A percentile compares a stretch with the other conserved stretches of the same genome.
These are phyloP conservation scores for Hydnomerulius pinastri DNA, from an alignment of 768 basidiomycete species.

Conservation along the genomic window DNA sequence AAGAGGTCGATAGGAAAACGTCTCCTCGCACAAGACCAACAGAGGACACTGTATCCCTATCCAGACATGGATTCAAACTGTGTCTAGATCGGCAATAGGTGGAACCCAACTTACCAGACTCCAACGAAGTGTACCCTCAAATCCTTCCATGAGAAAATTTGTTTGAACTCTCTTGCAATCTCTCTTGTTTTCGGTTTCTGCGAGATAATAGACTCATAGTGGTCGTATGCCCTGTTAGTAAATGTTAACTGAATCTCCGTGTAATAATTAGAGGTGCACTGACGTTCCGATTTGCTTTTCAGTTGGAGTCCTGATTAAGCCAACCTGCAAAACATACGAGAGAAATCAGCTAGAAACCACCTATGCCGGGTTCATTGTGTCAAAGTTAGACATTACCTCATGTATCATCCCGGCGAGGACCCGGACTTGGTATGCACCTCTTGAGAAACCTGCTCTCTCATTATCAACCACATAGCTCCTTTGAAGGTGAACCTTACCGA, in stretches of 20 bases:
- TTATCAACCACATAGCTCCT: not conserved
- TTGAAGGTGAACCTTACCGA: slow-evolving; percentile 21
- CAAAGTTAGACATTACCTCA: slow-evolving; percentile 20
- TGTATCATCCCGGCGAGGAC: slow-evolving; percentile 41
- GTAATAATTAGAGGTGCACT: not conserved
- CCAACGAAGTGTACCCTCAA: slow-evolving; percentile 53
- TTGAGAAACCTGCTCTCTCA: slow-evolving; percentile 36
- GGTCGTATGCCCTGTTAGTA: slow-evolving; percentile 14
- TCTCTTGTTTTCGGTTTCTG: slow-evolving; percentile 16
- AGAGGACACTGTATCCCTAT: slow-evolving; percentile 66
- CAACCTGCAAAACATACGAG: slow-evolving; percentile 24
- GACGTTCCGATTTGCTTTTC: slow-evolving; percentile 28
- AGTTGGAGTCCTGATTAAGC: slow-evolving; percentile 28
- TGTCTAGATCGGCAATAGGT: not conserved
- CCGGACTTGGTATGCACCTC: slow-evolving; percentile 42
- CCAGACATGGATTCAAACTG: not conserved
- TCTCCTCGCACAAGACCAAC: slow-evolving; percentile 52
- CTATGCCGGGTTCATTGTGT: too few species aligned
- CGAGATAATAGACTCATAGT: slow-evolving; percentile 15
- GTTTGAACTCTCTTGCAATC: slow-evolving; percentile 37
- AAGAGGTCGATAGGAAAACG: too few species aligned
- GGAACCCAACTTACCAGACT: slow-evolving; percentile 40
- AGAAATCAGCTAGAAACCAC: not conserved
- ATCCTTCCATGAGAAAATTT: slow-evolving; percentile 42
- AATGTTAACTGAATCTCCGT: not conserved